Evolutionary conservation across 2,329 filamentous ascomycete species (phyloP), one percentile per base, ranked within the genome.

Genomic region (Ceratocystis ficicola): DNA sequence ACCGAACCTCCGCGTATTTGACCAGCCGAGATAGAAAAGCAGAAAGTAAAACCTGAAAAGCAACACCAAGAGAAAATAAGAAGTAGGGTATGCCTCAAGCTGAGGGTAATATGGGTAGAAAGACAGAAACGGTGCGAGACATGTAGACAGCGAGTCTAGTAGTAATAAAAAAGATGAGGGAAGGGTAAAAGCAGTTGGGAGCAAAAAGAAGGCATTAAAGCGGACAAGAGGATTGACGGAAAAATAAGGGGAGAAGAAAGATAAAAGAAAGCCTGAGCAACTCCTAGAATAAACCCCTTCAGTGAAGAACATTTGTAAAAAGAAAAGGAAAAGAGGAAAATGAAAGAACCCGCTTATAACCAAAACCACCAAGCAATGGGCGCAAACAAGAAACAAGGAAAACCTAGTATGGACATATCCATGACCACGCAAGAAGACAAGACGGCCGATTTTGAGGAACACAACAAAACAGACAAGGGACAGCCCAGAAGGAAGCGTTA

Each of bases 281-380:
- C 55, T 59, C 55, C 25, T 32, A 59, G 55, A 52, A 52, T 52
- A 52, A 52, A 28, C 48, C 48, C 48, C 8, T 28, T 52, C 57
- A 25, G 28, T 36, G 36, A 44, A 36, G 60, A 44, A 48, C 44
- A 63, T 50, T 17, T 41, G 22, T 12, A 63, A 22, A 10, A 22
- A 52, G 12, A 44, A 12, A 63, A 63, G 12, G 15, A 63, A 41
- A 36, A 32, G 12, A 41, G 6, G 17, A 62, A 8, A 28, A 48
- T 12, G 20, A 44, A 62, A 30, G 30, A 48, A 48, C 62, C 44
- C 62, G 62, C 62, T 63, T 50, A 44, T 52, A 44, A 44, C 48
- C 28, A 50, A 63, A 20, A 63, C 36, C 60, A 44, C 41, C 60
- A 44, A 28, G 60, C 41, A 48, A 62, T 25, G 20, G 28, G 60